Conservation (phyloP, 805 yeast genomes). For the Tetrapisispora arboricola region DNA sequence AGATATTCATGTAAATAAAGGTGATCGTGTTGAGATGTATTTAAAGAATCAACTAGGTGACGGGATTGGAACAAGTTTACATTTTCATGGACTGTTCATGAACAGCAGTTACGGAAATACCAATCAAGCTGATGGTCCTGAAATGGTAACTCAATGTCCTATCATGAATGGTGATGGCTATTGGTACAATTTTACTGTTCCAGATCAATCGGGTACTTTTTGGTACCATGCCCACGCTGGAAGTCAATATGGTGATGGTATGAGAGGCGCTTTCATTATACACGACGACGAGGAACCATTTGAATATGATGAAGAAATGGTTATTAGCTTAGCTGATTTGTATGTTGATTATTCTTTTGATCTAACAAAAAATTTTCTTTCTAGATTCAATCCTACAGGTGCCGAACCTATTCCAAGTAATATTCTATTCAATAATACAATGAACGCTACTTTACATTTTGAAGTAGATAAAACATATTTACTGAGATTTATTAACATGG, state of each 20-base stretch:
- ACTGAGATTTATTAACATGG: conserved; percentile 54
- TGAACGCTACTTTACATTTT: conserved; percentile 45
- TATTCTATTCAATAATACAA: conserved; percentile 53
- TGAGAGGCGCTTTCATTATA: conserved; percentile 57
- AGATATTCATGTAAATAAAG: conserved; percentile 49
- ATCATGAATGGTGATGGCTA: conserved; percentile 57
- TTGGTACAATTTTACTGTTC: conserved; percentile 60
- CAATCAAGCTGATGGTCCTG: conserved; percentile 68
- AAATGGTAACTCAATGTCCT: conserved; percentile 72
- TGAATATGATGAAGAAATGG: conserved; percentile 51
- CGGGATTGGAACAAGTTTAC: conserved; percentile 45
- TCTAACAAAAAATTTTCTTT: conserved; percentile 40
- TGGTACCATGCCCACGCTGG: conserved; percentile 82
- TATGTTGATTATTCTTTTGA: conserved; percentile 46
- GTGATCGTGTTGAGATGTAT: conserved; percentile 50
- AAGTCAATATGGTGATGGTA: conserved; percentile 68
- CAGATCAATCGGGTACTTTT: conserved; percentile 61
- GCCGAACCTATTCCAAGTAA: conserved; percentile 75
- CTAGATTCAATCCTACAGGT: conserved; percentile 71
- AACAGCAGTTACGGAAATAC: conserved; percentile 37
- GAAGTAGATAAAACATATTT: conserved; percentile 53
- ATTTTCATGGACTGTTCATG: conserved; percentile 73
- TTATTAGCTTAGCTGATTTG: conserved; percentile 50
- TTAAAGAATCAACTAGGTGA: conserved; percentile 52
- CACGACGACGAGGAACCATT: conserved; percentile 45